Evolutionary conservation across 768 basidiomycete species (phyloP), one percentile per base, ranked within the genome.

Genomic region (Russula compacta): DNA sequence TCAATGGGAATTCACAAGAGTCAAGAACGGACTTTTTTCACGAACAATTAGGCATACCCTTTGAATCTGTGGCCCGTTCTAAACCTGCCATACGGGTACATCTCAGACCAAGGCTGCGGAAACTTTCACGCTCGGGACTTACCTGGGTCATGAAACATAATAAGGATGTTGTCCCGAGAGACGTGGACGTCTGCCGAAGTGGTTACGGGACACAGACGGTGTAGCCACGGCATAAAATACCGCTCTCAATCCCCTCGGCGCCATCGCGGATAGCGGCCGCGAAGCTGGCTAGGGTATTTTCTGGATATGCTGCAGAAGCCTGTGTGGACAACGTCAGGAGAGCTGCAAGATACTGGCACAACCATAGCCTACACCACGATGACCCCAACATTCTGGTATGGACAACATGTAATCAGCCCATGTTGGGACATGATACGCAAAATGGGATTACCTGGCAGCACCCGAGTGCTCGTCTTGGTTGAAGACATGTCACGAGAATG

Each of bases 141-240:
- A 88, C 85, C 82, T 15, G 92, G 89, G 73, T 98, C 95, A 73
- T 99, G 95, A 76, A 95, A 98, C 90, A 98, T 92, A 51, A 98
- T 74, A 38, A 98, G 87, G 43, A 90, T 83, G 69, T 84, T 80
- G 73, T 99, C 95, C 65, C 76, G 75, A 39, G 95, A 92, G 68
- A 95, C 87, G 74, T 98, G 95, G 69, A 98, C 92, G 83, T 97
- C 95, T 95, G 82, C 68, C 72, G 75, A 75, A 67, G 56, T 71
- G 72, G 82, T 85, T 78, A 84, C 75, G 78, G 74, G 62, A 57
- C 51, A 54, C 49, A 55, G 54, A 62, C 49, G 36, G 52, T 35
- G 10, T 38, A 59, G 38, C 59, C 51, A 66, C 59, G 36, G 59
- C 19, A 67, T 68, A 65, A 77, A 83, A 76, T 94, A 97, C 95